Evolutionary conservation across 2,329 filamentous ascomycete genomes (phyloP).

Genomic region (Teratosphaeria gauchensis): DNA sequence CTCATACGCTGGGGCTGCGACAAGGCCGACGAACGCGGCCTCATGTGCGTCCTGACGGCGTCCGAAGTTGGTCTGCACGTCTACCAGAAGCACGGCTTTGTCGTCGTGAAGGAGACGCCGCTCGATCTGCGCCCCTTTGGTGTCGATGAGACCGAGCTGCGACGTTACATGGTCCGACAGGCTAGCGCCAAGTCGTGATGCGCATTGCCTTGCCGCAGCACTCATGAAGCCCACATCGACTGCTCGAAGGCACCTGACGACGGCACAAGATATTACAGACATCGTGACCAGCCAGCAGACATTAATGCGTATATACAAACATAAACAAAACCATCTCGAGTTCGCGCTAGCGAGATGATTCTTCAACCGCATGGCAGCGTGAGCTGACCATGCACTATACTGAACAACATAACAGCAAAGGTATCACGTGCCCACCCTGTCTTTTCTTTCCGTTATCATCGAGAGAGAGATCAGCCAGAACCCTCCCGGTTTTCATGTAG

Average conservation of each 20-base stretch:
- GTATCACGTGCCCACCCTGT: neutral
- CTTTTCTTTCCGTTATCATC: neutral
- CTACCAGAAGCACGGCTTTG: constrained; percentile 29
- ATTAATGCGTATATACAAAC: neutral
- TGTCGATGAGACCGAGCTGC: constrained; percentile 11
- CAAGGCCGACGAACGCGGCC: constrained; percentile 28
- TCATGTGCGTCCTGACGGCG: constrained; percentile 27
- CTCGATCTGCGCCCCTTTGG: constrained; percentile 16
- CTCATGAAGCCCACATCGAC: neutral
- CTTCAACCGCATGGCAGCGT: neutral
- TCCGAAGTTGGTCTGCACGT: constrained; percentile 22
- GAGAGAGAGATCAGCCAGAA: neutral
- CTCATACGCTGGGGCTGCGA: constrained; percentile 29
- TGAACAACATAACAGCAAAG: neutral
- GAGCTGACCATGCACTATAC: neutral
- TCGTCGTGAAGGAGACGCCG: constrained; percentile 9
- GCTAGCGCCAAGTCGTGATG: neutral
- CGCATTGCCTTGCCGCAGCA: neutral
- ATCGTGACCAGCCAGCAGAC: neutral
- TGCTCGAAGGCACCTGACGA: neutral
- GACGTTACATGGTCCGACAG: constrained; percentile 11
- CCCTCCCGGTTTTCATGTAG: too few species aligned
- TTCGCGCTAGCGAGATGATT: neutral
- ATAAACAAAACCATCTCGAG: neutral
- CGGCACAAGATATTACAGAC: neutral